Base-by-base conservation (phyloP, 306 rosid genomes). In the Hylodesmum podocarpum region DNA sequence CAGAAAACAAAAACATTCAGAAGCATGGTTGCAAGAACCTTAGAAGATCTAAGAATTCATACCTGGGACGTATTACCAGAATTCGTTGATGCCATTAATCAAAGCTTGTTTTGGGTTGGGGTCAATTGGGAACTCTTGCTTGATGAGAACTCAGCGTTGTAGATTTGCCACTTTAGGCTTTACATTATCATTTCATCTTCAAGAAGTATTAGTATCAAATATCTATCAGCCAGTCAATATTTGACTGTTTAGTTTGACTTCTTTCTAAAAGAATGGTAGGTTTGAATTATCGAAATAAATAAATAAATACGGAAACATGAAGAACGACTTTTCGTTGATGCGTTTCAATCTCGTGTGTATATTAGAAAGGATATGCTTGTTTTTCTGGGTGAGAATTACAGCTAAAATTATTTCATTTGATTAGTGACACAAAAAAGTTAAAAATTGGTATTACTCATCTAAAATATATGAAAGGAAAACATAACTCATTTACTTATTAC, bases 171-270 rank as follows among this genome's bases (percentile, higher is more conserved):
- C 33, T 44, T 29, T 29, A 46, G 28, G 33, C 18, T n/a, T n/a
- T n/a, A n/a, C n/a, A n/a, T n/a, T 9, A 16, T 46, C 16, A 39
- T 40, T 29, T 36, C 16, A 15, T 58, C 37, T 54, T 22, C 62
- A 46, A 69, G 19, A 21, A 13, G 51, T 34, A 25, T 62, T 28
- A 16, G 36, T 53, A 51, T 39, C 43, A 64, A 39, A 41, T 65
- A 36, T n/a, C 36, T 8, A 28, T 28, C 81, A 19, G 51, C 55
- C 66, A 3, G 75, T 40, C 70, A 55, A 16, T 40, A 10, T 75
- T 53, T 73, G 86, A 85, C 62, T 75, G 86, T 78, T 74, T 16
- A 86, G 85, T 77, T 74, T 78, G 78, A 55, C 83, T 25, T 76
- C 0, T 31, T 24, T 63, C 49, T 31, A n/a, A 3, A 46, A 18